Evolutionary conservation across 1,139 yeast genomes (phyloP), one percentile per base, ranked within the genome.

Genomic region (Kurtzmaniella natalensis): DNA sequence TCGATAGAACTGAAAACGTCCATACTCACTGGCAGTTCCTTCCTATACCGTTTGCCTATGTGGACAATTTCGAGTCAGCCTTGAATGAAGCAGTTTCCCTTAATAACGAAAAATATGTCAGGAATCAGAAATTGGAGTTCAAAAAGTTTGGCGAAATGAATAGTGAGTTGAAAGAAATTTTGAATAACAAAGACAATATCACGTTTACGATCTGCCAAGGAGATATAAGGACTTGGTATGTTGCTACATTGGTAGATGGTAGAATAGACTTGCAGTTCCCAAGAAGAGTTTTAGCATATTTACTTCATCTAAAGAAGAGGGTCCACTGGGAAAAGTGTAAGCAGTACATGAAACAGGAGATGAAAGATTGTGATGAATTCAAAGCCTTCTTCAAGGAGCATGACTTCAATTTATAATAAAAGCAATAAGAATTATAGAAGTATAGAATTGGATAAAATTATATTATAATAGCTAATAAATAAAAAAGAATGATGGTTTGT

Each of bases 221-320:
- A 33, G 8, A 40, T 42, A 2, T 18, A 32, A 10, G 39, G 40
- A 9, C 36, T 32, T 16, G 50, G 56, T 31, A 28, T 50, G 7
- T 47, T 53, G 33, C 33, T 16, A 31, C 53, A 45, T 36, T 32
- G 10, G 25, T 16, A 17, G 42, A 45, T 0, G 43, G 43, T 5
- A 52, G 55, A 29, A 57, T 84, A 7, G 95, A 85, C 53, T 58
- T 84, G 10, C 94, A 84, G 45, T 83, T 85, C 46, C 94, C 94
- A 1, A 65, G 95, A 51, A 66, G 88, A 46, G 88, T 82, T 1
- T 48, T 83, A 25, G 87, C 94, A 0, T 68, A 65, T 43, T 54
- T 80, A 5, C 52, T 85, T 34, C 71, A 69, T 32, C 59, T 75
- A 16, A 80, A 81, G 1, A 78, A 78, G 40, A 61, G 94, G 43